These are phyloP conservation scores for Dendrobium nobile DNA, from an alignment of 106 monocot genomes.

Conservation along the genomic window DNA sequence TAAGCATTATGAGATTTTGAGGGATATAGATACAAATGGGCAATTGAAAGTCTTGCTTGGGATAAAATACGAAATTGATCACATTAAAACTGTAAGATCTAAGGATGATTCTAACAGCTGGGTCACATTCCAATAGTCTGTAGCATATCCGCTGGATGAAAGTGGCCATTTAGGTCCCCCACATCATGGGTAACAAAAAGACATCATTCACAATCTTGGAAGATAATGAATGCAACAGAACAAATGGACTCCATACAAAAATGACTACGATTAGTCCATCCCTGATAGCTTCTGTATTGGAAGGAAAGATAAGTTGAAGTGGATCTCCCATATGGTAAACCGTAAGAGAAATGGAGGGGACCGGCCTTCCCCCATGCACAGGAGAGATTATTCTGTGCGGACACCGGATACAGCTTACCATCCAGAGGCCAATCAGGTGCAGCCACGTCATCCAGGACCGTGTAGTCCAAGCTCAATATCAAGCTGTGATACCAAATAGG, in stretches of 20 bases:
- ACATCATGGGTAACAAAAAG: conserved; percentile 1
- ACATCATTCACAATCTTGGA: conserved; percentile 6
- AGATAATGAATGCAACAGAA: background rate
- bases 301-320: background rate
- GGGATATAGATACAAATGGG: background rate
- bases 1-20: background rate
- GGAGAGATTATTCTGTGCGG: too few species aligned
- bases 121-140: background rate
- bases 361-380: background rate
- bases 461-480: too few species aligned
- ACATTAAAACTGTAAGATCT: conserved; percentile 7
- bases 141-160: conserved; percentile 9
- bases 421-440: too few species aligned
- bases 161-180: background rate
- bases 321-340: background rate
- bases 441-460: too few species aligned
- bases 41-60: background rate
- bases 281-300: background rate
- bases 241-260: background rate
- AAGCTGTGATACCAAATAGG: too few species aligned
- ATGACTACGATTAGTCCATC: background rate
- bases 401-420: too few species aligned
- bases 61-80: background rate
- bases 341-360: background rate
- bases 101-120: background rate